phyloP scores from a whole-genome alignment of 208 protist genomes.

The Trypanosoma mega region DNA sequence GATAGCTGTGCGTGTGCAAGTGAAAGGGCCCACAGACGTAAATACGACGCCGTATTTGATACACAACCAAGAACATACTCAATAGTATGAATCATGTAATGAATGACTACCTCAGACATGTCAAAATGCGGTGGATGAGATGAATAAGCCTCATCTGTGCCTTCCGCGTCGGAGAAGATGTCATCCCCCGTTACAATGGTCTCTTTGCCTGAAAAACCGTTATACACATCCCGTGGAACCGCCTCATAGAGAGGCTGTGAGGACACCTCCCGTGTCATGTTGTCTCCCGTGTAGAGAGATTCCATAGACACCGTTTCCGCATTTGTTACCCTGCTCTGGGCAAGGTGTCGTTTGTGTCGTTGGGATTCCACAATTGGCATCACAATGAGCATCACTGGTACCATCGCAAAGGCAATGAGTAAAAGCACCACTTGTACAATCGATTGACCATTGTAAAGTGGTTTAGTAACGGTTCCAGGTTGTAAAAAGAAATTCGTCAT shows the following conservation, averaged over 20 bases:
- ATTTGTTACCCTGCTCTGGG: slow-evolving; percentile 18
- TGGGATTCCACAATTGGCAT: slow-evolving; percentile 70
- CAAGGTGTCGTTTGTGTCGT: slow-evolving; percentile 10
- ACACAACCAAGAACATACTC: slow-evolving; percentile 99
- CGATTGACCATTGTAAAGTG: slow-evolving; percentile 54
- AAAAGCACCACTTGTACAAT: slow-evolving; percentile 76
- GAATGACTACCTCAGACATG: slow-evolving; percentile 94
- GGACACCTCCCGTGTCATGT: too few species aligned
- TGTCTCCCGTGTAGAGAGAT: background rate
- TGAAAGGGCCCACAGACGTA: slow-evolving; percentile 99
- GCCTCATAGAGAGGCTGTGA: too few species aligned
- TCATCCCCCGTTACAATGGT: too few species aligned
- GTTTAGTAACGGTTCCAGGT: slow-evolving; percentile 30
- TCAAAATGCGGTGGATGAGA: slow-evolving; percentile 86
- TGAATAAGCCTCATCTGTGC: too few species aligned
- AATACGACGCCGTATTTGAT: slow-evolving; percentile 99
- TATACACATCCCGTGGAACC: too few species aligned
- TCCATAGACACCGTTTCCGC: slow-evolving; percentile 6
- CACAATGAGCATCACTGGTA: slow-evolving; percentile 88
- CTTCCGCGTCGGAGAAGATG: too few species aligned
- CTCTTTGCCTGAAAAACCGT: too few species aligned
- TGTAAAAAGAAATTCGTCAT: slow-evolving; percentile 95
- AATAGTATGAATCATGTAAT: slow-evolving; percentile 99
- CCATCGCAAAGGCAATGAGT: slow-evolving; percentile 61
- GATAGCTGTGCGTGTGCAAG: slow-evolving; percentile 98